Evolutionary conservation across 2,329 filamentous ascomycete species (phyloP).

Genomic region (Diaporthe amygdali): DNA sequence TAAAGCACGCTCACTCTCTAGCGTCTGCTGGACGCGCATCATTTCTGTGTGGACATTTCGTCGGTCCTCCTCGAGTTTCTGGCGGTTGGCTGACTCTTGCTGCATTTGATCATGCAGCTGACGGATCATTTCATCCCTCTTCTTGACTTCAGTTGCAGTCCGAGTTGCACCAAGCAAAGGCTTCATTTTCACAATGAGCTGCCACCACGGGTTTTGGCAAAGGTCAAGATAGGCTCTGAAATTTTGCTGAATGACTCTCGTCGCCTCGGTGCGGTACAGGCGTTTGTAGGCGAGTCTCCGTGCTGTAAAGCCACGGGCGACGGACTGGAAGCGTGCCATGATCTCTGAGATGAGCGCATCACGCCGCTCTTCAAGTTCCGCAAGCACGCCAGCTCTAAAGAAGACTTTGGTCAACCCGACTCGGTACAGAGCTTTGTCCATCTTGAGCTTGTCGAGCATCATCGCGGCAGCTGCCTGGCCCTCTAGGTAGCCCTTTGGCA

Average conservation of each 20-base stretch:
- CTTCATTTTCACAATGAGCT: slow-evolving; percentile 92
- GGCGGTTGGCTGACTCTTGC: slow-evolving; percentile 74
- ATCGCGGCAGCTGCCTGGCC: slow-evolving; percentile 83
- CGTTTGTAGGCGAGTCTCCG: slow-evolving; percentile 89
- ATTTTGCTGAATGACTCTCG: slow-evolving; percentile 91
- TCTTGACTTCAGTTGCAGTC: slow-evolving; percentile 92
- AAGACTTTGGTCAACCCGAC: slow-evolving; percentile 98
- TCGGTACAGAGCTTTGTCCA: slow-evolving; percentile 87
- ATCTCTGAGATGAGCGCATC: slow-evolving; percentile 93
- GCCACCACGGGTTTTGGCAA: slow-evolving; percentile 96
- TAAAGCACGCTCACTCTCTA: slow-evolving; percentile 94
- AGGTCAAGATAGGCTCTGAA: slow-evolving; percentile 91
- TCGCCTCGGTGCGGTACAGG: slow-evolving; percentile 92
- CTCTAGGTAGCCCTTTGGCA: slow-evolving; percentile 90
- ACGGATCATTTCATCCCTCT: slow-evolving; percentile 90
- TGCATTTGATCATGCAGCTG: slow-evolving; percentile 85
- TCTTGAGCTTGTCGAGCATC: slow-evolving; percentile 86
- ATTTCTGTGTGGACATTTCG: slow-evolving; percentile 87
- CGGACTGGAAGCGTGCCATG: slow-evolving; percentile 89
- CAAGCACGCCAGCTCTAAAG: slow-evolving; percentile 93
- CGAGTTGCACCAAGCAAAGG: slow-evolving; percentile 90
- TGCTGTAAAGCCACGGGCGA: slow-evolving; percentile 88
- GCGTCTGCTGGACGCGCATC: slow-evolving; percentile 86
- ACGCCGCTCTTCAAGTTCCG: slow-evolving; percentile 94
- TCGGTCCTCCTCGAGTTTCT: slow-evolving; percentile 88